phyloP scores from a whole-genome alignment of 202 grass and related monocot genomes.

The Carex arenaria region DNA sequence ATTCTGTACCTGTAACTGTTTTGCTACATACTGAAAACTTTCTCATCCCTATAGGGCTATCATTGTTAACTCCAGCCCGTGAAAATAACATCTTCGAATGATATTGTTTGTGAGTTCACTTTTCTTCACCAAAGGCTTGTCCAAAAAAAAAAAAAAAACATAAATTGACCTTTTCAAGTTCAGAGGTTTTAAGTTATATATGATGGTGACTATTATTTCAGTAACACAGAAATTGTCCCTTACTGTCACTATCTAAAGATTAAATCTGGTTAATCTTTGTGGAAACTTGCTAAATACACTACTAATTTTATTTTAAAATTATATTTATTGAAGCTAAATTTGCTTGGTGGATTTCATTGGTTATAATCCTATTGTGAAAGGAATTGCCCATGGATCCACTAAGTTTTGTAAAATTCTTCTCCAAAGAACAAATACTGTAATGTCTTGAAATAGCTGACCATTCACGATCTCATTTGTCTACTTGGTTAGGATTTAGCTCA shows the following conservation, averaged over 20 bases:
- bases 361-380: background rate
- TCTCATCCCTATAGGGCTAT: background rate
- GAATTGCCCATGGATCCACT: background rate
- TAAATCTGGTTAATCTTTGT: background rate
- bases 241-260: slow-evolving; percentile 6
- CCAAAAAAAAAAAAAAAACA: background rate
- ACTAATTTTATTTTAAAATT: background rate
- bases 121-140: background rate
- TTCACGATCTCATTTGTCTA: background rate
- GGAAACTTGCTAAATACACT: background rate
- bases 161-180: background rate
- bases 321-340: background rate
- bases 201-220: background rate
- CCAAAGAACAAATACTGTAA: background rate
- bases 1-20: background rate
- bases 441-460: background rate
- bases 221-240: background rate
- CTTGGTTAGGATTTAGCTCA: background rate
- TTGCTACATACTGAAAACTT: background rate
- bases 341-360: background rate
- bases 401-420: background rate
- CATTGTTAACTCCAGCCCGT: background rate
- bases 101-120: background rate
- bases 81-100: background rate
- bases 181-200: background rate